These are phyloP conservation scores for Mycocentrospora acerina DNA, from an alignment of 2,329 filamentous ascomycete species.

Conservation along the genomic window DNA sequence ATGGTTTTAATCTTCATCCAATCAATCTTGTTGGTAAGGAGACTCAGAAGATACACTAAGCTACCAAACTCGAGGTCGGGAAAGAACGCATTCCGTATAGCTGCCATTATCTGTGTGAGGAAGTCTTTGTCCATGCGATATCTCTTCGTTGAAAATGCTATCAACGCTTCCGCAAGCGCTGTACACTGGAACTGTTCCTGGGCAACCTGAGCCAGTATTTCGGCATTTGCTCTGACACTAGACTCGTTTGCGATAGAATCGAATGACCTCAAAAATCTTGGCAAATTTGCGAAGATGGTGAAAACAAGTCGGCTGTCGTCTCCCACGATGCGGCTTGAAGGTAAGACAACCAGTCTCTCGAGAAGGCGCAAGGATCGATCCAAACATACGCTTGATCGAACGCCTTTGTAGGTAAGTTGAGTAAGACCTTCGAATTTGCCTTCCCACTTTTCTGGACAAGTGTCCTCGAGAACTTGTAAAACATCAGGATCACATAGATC, in stretches of 20 bases:
- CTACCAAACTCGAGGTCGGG: constrained; percentile 80
- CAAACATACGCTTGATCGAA: constrained; percentile 82
- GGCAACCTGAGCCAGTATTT: constrained; percentile 69
- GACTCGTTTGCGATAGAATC: constrained; percentile 62
- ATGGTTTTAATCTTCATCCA: constrained; percentile 95
- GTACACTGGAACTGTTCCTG: constrained; percentile 71
- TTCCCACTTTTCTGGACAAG: constrained; percentile 84
- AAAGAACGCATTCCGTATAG: constrained; percentile 76
- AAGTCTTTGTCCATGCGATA: constrained; percentile 75
- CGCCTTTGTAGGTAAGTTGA: constrained; percentile 82
- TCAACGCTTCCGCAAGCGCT: constrained; percentile 68
- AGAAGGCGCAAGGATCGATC: constrained; percentile 75
- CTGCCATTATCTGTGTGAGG: constrained; percentile 69
- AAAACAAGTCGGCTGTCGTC: constrained; percentile 81
- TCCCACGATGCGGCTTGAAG: constrained; percentile 78
- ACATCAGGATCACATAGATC: constrained; percentile 73
- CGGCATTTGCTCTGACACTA: constrained; percentile 60
- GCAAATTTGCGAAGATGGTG: constrained; percentile 86
- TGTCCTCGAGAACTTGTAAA: constrained; percentile 71
- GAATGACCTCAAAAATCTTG: constrained; percentile 77
- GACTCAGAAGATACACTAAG: constrained; percentile 85
- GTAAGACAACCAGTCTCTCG: constrained; percentile 75
- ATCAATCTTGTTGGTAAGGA: constrained; percentile 82
- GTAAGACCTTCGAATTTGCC: constrained; percentile 85
- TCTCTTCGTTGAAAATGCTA: constrained; percentile 67